These are phyloP conservation scores for Kappamyces sp. DNA, from an alignment of 192 early-diverging fungal genomes.

Conservation along the genomic window DNA sequence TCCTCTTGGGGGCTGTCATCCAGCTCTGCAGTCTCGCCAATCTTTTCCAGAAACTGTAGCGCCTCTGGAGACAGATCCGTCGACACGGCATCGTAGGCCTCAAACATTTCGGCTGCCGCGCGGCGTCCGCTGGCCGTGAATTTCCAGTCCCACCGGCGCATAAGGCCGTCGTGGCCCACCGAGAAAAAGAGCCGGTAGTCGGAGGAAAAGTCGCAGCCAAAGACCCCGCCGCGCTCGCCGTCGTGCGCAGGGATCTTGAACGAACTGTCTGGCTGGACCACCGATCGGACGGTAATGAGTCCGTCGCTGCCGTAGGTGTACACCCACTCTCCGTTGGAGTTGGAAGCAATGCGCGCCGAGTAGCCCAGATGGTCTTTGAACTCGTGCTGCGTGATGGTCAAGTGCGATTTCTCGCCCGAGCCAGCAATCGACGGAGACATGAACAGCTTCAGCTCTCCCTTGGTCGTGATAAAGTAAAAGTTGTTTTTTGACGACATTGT, in stretches of 20 bases:
- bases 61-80: conserved; percentile 4
- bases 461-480: conserved; percentile 32
- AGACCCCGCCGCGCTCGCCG: conserved; percentile 32
- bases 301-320: conserved; percentile 41
- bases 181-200: conserved; percentile 34
- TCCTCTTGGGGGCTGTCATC: not conserved
- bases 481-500: conserved; percentile 27
- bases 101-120: conserved; percentile 33
- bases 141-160: conserved; percentile 46
- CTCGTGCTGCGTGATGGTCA: conserved; percentile 14
- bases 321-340: conserved; percentile 36
- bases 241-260: conserved; percentile 41
- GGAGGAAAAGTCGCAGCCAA: conserved; percentile 23
- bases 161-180: conserved; percentile 34
- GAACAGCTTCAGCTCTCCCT: conserved; percentile 36
- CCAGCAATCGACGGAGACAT: conserved; percentile 12
- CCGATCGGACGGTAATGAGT: conserved; percentile 33
- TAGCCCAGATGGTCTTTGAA: conserved; percentile 35
- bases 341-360: conserved; percentile 14
- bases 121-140: conserved; percentile 32
- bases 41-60: conserved; percentile 11
- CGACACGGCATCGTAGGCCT: conserved; percentile 17
- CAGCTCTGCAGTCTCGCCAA: conserved; percentile 8
- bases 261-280: conserved; percentile 45
- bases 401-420: no score